Percentiles rank a stretch among this genome's conserved stretches.
These are phyloP conservation scores for Trichoderma gracile DNA, from an alignment of 2,329 filamentous ascomycete genomes.

Conservation along the genomic window DNA sequence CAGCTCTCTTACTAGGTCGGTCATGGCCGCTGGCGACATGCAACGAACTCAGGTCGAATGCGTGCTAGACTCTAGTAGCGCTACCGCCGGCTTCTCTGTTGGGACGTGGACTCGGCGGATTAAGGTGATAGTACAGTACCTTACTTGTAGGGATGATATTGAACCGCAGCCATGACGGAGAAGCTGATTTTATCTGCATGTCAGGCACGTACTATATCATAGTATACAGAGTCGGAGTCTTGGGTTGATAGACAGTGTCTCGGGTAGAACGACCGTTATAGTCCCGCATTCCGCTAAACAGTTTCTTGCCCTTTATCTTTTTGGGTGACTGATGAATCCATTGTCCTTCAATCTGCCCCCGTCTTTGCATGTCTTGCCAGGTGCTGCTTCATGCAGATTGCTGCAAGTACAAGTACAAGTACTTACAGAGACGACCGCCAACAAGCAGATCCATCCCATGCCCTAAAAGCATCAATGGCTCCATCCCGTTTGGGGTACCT, in stretches of 20 bases:
- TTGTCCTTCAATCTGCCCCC: no score
- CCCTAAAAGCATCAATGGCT: slow-evolving; percentile 1
- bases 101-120: no score
- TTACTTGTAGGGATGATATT: background rate
- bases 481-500: slow-evolving; percentile 19
- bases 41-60: background rate
- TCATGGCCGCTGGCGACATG: slow-evolving; percentile 9
- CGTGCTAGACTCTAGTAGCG: no score
- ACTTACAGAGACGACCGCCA: background rate
- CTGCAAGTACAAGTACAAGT: background rate
- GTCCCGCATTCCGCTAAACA: background rate
- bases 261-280: background rate
- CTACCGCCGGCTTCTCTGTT: no score
- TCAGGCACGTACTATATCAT: background rate
- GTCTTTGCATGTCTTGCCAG: background rate
- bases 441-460: slow-evolving; percentile 9
- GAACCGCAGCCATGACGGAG: background rate
- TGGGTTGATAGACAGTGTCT: background rate
- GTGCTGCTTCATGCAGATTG: slow-evolving; percentile 1
- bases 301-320: background rate
- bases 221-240: no score
- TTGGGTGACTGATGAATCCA: background rate
- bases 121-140: no score
- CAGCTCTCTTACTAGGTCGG: background rate
- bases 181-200: background rate